Evolutionary conservation across 2,329 filamentous ascomycete species (phyloP).

Genomic region (Phoma sp.): DNA sequence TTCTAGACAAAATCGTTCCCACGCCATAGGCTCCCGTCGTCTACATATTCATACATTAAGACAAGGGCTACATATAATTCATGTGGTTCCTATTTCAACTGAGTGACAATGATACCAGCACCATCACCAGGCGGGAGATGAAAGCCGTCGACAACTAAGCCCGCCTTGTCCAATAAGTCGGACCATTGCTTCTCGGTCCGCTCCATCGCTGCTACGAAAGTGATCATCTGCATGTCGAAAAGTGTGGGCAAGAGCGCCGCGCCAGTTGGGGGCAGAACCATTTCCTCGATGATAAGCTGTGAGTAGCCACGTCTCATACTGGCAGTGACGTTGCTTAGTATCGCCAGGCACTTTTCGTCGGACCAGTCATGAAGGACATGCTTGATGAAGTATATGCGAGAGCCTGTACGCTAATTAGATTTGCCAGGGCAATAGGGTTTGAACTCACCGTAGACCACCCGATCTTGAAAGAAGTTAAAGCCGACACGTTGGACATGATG

Average conservation of each 20-base stretch:
- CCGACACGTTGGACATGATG: conserved; percentile 14
- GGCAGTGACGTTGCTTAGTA: conserved; percentile 12
- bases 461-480: conserved; percentile 33
- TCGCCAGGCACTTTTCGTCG: conserved; percentile 8
- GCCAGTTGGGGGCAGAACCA: conserved; percentile 7
- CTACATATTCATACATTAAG: background rate
- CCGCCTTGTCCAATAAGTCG: background rate
- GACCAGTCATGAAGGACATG: conserved; percentile 14
- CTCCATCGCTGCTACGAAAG: conserved; percentile 6
- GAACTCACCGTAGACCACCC: background rate
- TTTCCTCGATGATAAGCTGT: conserved; percentile 16
- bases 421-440: background rate
- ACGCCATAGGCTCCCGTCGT: background rate
- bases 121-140: background rate
- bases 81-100: background rate
- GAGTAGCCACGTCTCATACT: conserved; percentile 18
- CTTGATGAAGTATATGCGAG: conserved; percentile 18
- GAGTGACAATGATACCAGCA: background rate
- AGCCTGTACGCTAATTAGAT: background rate
- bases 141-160: background rate
- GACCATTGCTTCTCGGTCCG: conserved; percentile 9
- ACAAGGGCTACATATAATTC: no score
- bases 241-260: conserved; percentile 1
- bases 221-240: conserved; percentile 16
- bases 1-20: no score